These are phyloP conservation scores for Xylaria sp. DNA, from an alignment of 495 filamentous ascomycete species.

Conservation along the genomic window DNA sequence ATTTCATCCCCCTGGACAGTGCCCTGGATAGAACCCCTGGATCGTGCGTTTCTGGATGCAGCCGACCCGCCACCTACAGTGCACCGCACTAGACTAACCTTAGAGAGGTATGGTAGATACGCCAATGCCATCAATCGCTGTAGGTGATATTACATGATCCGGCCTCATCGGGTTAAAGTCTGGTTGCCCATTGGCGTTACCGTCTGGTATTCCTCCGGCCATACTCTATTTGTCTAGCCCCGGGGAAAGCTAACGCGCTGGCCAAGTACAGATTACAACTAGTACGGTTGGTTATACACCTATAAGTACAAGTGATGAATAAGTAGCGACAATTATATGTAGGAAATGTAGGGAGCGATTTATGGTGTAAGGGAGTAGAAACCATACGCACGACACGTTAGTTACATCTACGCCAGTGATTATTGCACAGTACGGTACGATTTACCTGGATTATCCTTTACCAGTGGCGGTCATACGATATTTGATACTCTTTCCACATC, in stretches of 20 bases:
- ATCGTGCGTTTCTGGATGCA: slow-evolving; percentile 9
- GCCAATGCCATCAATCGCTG: not conserved
- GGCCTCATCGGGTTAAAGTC: slow-evolving; percentile 1
- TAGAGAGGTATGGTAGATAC: not conserved
- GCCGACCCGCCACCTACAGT: not conserved
- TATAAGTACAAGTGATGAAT: slow-evolving; percentile 6
- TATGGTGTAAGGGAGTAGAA: not conserved
- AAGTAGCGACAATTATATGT: not conserved
- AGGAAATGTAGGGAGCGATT: not conserved
- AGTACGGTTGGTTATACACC: not conserved
- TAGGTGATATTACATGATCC: not conserved
- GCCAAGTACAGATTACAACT: not conserved
- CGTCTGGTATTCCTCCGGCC: not conserved
- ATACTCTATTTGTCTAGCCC: slow-evolving; percentile 5
- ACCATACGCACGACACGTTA: not conserved
- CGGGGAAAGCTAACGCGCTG: not conserved
- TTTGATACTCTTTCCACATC: not conserved
- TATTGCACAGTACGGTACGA: not conserved
- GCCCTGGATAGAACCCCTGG: slow-evolving; percentile 6
- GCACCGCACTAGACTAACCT: not conserved
- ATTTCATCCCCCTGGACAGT: not conserved
- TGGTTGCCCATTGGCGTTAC: not conserved
- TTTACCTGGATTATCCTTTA: not conserved
- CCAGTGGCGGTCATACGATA: slow-evolving; percentile 1
- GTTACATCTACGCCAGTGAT: not conserved